These are phyloP conservation scores for Serendipita sp. DNA, from an alignment of 768 basidiomycete species.

Conservation along the genomic window DNA sequence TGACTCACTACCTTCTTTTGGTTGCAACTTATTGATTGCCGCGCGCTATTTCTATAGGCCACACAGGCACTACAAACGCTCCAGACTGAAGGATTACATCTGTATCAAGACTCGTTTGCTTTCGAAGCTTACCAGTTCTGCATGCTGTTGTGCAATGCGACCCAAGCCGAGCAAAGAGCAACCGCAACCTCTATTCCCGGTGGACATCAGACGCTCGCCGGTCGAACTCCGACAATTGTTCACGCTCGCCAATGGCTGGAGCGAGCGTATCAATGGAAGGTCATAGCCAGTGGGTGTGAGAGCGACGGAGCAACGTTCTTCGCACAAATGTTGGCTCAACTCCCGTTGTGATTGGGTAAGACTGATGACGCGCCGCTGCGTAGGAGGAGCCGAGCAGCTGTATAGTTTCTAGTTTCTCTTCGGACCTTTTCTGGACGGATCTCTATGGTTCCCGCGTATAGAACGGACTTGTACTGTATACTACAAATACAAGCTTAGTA, in stretches of 20 bases:
- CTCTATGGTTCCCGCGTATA: no score
- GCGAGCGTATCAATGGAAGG: slow-evolving; percentile 2
- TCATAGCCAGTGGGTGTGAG: neutral
- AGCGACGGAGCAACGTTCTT: slow-evolving; percentile 3
- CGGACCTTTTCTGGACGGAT: no score
- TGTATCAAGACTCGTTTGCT: neutral
- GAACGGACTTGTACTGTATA: no score
- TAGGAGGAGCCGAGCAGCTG: no score
- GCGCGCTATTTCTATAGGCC: neutral
- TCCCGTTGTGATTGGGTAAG: neutral
- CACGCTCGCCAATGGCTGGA: neutral
- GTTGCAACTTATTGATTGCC: neutral
- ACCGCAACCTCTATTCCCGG: neutral
- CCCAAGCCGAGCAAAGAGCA: neutral
- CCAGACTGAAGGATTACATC: neutral
- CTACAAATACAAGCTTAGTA: no score
- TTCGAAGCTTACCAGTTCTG: slow-evolving; percentile 4
- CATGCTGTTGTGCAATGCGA: neutral
- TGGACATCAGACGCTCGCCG: no score
- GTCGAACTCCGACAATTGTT: neutral
- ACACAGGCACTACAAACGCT: neutral
- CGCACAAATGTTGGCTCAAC: neutral
- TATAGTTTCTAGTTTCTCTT: no score
- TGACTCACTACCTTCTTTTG: neutral
- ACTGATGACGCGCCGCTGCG: no score